Base-by-base conservation (phyloP, 2,329 filamentous ascomycete species). In the Exophiala spinifera region DNA sequence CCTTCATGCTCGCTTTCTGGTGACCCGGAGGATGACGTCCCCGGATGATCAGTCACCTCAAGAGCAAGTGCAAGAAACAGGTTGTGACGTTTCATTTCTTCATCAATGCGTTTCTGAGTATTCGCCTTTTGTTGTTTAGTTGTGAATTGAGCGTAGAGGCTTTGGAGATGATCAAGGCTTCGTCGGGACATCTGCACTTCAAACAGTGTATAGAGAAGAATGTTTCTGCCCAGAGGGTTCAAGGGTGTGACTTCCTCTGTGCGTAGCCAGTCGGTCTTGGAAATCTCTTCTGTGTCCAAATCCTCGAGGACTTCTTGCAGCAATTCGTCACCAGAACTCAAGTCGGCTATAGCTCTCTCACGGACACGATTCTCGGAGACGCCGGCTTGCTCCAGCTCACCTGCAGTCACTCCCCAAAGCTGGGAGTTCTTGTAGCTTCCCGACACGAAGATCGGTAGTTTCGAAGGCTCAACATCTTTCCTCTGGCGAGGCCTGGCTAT, bases 1-100 rank as follows among this genome's bases (percentile, higher is more conserved):
- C 19, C 42, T 44, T n/a, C n/a, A 15, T 44, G 8, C 4, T 6
- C 3, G n/a, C 13, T 28, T n/a, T 44, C 11, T 10, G 10, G 8
- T 23, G 42, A 21, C 21, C 7, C 10, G n/a, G 20, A 21, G 19
- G 49, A 40, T 45, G 8, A 15, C 13, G 33, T 37, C n/a, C 34
- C 40, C 3, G 23, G 20, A 11, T 25, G 47, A 21, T 58, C 55
- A 7, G 56, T 36, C 33, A 62, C 23, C 40, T 63, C 60, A 25
- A 61, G 43, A n/a, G 60, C 60, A 3, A 63, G 40, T 21, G 60
- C 60, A 20, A 61, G 39, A 37, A 60, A 56, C 14, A 61, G 46
- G 43, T 58, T 33, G 19, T 52, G 53, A 6, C 52, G 56, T n/a
- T 55, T 49, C 36, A 57, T 37, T 17, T 59, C 53, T 1, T 44